Base-by-base conservation (phyloP, 495 filamentous ascomycete genomes). In the Bacidia rubella region DNA sequence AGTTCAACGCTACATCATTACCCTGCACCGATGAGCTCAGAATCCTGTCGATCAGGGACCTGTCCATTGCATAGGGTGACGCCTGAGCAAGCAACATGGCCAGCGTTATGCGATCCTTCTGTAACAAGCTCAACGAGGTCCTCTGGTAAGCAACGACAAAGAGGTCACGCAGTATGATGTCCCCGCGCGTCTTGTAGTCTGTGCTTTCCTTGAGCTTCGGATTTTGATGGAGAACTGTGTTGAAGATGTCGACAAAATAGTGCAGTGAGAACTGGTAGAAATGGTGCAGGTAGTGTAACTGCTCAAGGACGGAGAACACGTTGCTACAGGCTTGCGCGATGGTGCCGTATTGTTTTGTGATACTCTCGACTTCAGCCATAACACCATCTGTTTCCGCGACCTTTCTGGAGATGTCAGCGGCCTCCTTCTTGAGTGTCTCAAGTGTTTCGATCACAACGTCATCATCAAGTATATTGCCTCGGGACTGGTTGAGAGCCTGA, bases 201-300 rank as follows among this genome's bases (percentile, higher is more conserved):
- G 73, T 81, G 65, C 87, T 82, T 32, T 71, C 73, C 5, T 78
- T 75, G 47, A 94, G 75, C 23, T 77, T 76, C 60, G 83, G 83
- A 66, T 92, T 92, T 51, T 79, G 74, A 59, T 83, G 85, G 19
- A 99, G 77, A 32, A 99, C 90, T 0, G 85, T 81, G 63, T 93
- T 81, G 77, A 99, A 97, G 58, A 99, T 99, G 61, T 95, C 87
- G 15, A 92, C 76, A 66, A 99, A 99, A 68, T 90, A 98, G 70
- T 95, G 89, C 45, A 99, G 75, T 20, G 93, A 97, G 75, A 99
- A 97, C 60, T 97, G 92, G 65, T 99, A 99, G 72, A 97, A 97
- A 72, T 97, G 93, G 64, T 99, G 95, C 65, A 99, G 80, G 62
- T 95, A 90, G 64, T 95, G 90, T 43, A 99, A 82, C 65, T 97